Evolutionary conservation across 208 protist genomes (phyloP).

Genomic region (Crithidia sp.): DNA sequence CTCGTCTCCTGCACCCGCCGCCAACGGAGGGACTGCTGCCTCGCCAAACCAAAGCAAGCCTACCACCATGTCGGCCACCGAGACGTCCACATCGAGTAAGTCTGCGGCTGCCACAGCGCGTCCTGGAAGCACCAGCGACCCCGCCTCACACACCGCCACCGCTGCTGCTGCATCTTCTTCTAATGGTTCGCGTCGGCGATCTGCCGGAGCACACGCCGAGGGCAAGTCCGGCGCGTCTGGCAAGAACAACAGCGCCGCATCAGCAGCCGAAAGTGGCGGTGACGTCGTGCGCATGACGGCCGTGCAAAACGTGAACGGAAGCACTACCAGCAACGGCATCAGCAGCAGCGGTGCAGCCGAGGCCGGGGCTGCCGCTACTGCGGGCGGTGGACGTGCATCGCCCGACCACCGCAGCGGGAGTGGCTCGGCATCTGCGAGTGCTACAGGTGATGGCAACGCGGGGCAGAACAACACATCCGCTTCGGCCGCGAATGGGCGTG

Average conservation of each 20-base stretch:
- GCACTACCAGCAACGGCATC: background rate
- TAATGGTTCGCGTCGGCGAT: background rate
- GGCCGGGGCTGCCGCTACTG: background rate
- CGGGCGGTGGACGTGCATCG: background rate
- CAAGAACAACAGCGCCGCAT: background rate
- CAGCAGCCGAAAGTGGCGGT: background rate
- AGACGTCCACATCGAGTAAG: slow-evolving; percentile 1
- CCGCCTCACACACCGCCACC: background rate
- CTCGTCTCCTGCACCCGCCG: background rate
- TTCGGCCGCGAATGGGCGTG: background rate
- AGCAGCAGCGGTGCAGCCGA: background rate
- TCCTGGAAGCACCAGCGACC: background rate
- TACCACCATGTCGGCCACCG: slow-evolving; percentile 8
- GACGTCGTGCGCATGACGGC: background rate
- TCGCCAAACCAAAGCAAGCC: background rate
- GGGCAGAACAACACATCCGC: background rate
- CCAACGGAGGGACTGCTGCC: background rate
- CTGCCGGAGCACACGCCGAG: background rate
- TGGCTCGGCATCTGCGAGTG: too few species aligned
- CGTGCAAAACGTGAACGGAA: background rate
- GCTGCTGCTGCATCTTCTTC: background rate
- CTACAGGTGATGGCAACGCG: too few species aligned
- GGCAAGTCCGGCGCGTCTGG: background rate
- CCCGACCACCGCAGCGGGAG: background rate
- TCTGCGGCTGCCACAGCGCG: background rate